Evolutionary conservation across 2,329 filamentous ascomycete genomes (phyloP), one percentile per base, ranked within the genome.

Genomic region (Huntiella savannae): DNA sequence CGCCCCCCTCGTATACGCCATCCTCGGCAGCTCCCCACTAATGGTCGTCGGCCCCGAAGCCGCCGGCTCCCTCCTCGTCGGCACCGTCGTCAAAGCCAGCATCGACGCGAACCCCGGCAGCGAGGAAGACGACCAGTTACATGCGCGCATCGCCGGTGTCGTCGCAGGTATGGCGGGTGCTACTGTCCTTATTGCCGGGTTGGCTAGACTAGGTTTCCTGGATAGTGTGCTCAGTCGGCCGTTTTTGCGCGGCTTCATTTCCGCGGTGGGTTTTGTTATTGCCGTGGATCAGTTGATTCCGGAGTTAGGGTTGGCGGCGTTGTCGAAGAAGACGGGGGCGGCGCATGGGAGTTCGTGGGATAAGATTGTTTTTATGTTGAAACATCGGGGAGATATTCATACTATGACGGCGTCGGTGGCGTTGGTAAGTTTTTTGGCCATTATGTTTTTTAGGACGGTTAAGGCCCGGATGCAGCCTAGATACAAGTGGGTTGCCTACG

Each of bases 1-100:
- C 65, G 87, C 87, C 49, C 91, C 91, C 0, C 64, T 96, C 46
- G 69, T 95, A 33, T 98, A 98, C 60, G 87, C 87, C 1, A 65
- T 96, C 8, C 70, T 98, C 3, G 91, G 91, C 13, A 93, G 84
- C 50, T 92, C 84, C 53, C 85, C 91, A 2, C 81, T 87, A 56
- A 86, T 98, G 79, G 74, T 96, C 3, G 83, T 96, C 4, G 91
- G 91, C 0, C 91, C 91, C 0, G 91, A 98, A 64, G 91, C 91
- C 1, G 85, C 91, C 3, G 91, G 88, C 0, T 94, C 86, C 13
- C 70, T 98, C 6, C 71, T 98, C 1, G 82, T 93, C 1, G 91
- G 91, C 44, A 82, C 82, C 32, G 83, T 94, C 28, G 76, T 96
- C 46, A 79, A 85, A 57, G 68, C 75, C 38, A 86, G 75, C 56